Conservation (phyloP, 495 filamentous ascomycete genomes). For the Xylona heveae region DNA sequence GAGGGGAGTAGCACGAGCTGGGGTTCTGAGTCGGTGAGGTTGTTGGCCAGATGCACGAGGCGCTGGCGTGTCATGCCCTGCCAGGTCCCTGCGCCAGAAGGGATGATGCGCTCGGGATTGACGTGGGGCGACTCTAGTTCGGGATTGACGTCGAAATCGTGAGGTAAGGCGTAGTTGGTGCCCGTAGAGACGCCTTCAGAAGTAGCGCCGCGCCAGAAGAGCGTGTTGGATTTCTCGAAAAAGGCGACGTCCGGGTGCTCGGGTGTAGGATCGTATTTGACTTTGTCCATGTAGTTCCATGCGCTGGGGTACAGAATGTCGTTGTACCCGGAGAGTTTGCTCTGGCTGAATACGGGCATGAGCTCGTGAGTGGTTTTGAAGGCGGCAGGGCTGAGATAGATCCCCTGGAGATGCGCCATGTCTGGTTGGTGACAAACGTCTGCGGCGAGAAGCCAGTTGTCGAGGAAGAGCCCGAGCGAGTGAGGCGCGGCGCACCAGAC, state of each 20-base stretch:
- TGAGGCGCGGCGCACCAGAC: conserved; percentile 40
- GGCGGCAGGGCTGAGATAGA: conserved; percentile 41
- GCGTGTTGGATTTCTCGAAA: conserved; percentile 19
- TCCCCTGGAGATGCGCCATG: conserved; percentile 47
- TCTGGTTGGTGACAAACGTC: conserved; percentile 67
- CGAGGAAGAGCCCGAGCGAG: conserved; percentile 41
- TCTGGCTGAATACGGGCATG: conserved; percentile 53
- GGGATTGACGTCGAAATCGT: no score
- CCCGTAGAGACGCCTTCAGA: conserved; percentile 33
- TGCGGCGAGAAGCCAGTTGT: conserved; percentile 39
- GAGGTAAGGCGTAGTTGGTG: conserved; percentile 24
- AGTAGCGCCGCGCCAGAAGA: conserved; percentile 33
- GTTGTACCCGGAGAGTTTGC: conserved; percentile 38
- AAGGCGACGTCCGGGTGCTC: conserved; percentile 19
- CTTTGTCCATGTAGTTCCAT: conserved; percentile 18
- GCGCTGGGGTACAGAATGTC: conserved; percentile 23
- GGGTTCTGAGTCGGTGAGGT: conserved; percentile 12
- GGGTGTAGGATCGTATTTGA: conserved; percentile 11
- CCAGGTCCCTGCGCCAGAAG: conserved; percentile 21
- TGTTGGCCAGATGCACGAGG: conserved; percentile 14
- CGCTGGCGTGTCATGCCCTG: conserved; percentile 18
- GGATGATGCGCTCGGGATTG: conserved; percentile 15
- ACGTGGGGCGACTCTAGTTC: conserved; percentile 14
- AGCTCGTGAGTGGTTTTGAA: conserved; percentile 39
- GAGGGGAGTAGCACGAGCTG: no score